Base-by-base conservation (phyloP, 371 early-diverging fungal genomes). In the Apophysomyces ossiformis region DNA sequence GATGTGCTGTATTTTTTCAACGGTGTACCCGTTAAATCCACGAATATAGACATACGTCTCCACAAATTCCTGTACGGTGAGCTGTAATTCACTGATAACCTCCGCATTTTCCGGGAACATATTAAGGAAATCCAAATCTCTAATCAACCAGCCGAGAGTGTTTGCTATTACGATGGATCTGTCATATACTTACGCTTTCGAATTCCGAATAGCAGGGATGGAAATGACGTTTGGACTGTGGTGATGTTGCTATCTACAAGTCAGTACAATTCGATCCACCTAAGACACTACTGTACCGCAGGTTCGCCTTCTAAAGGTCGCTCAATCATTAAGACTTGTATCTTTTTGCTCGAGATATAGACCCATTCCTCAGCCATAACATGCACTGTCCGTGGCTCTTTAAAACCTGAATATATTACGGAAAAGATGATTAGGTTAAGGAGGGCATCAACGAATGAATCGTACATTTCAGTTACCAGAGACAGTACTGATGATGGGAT, bases 11-110 rank as follows among this genome's bases (percentile, higher is more conserved):
- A 88, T 83, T 69, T 85, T 85, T 63, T 87, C 87, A 9, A 86
- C 78, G 0, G 87, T 85, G 57, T 71, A 73, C 15, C 66, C 56
- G 15, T 87, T 85, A 58, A 80, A 88, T 15, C 88, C 88, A 26
- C 84, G 86, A 45, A 88, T 84, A 62, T 87, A 88, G 2, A 88
- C 85, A 72, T 87, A 88, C 1, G 87, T 83, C 36, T 83, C 82
- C 45, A 79, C 84, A 67, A 88, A 88, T 69, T 88, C 86, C n/a
- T 77, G 76, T 1, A 79, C 77, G 6, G 81, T 73, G 36, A 68
- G 65, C 65, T 78, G 76, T 60, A 86, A 72, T 58, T 87, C 86
- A 36, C 76, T 65, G 16, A 88, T 59, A 1, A 86, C 78, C 36
- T 80, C 75, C n/a, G 69, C 65, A 56, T 85, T 82, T 61, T 85